Conservation (phyloP, 768 basidiomycete genomes). For the Erythrobasidium yunnanense region DNA sequence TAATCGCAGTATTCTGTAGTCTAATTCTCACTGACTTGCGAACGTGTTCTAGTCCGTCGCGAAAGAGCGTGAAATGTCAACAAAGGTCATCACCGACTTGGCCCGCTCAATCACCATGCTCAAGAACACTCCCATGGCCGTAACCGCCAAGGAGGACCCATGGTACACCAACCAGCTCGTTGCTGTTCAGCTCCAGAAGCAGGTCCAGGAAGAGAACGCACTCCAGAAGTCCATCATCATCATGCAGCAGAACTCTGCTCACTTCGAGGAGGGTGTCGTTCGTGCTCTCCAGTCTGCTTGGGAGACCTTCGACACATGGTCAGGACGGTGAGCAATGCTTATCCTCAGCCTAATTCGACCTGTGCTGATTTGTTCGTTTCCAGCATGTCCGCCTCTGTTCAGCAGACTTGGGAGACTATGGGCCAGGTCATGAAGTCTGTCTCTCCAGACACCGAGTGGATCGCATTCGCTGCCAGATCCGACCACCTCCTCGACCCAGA, state of each 20-base stretch:
- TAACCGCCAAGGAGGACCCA: conserved; percentile 71
- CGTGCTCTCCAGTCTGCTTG: conserved; percentile 90
- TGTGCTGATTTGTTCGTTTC: background rate
- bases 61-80: conserved; percentile 79
- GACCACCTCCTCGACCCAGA: conserved; percentile 96
- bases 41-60: conserved; percentile 83
- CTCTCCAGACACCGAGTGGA: conserved; percentile 66
- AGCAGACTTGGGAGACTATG: conserved; percentile 63
- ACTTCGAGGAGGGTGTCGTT: conserved; percentile 94
- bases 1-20: background rate
- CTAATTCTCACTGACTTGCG: conserved; percentile 75
- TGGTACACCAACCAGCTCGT: conserved; percentile 58
- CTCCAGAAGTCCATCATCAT: conserved; percentile 95
- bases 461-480: conserved; percentile 78
- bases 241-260: conserved; percentile 88
- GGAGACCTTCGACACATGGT: conserved; percentile 82
- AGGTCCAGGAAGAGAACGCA: conserved; percentile 89
- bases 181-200: conserved; percentile 63
- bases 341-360: background rate
- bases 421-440: conserved; percentile 65
- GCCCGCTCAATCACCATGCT: conserved; percentile 74
- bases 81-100: conserved; percentile 74
- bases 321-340: conserved; percentile 30
- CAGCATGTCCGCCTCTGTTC: conserved; percentile 58
- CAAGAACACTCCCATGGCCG: conserved; percentile 85